These are phyloP conservation scores for Cyclospora cayetanensis DNA, from an alignment of 169 alveolate species.

Conservation along the genomic window DNA sequence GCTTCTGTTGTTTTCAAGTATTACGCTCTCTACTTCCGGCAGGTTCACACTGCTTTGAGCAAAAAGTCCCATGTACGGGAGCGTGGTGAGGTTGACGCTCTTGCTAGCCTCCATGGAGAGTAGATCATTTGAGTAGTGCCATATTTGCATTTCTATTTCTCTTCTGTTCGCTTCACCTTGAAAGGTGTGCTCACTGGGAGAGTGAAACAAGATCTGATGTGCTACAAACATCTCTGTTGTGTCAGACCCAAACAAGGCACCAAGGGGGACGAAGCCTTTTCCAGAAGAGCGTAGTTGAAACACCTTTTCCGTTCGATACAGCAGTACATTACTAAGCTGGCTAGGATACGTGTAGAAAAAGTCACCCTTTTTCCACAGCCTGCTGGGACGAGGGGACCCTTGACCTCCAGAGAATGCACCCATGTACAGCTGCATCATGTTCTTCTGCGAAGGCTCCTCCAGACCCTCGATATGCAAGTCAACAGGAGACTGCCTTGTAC, in stretches of 20 bases:
- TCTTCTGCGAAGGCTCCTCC: conserved; percentile 74
- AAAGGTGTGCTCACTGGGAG: conserved; percentile 90
- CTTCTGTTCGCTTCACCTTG: conserved; percentile 87
- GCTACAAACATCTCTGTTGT: conserved; percentile 83
- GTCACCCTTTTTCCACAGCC: conserved; percentile 85
- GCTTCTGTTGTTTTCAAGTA: neutral
- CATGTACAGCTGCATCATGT: conserved; percentile 77
- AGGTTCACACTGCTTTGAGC: conserved; percentile 69
- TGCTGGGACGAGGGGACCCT: conserved; percentile 62
- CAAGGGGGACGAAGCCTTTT: conserved; percentile 77
- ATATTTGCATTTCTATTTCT: conserved; percentile 87
- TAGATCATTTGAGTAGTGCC: conserved; percentile 84
- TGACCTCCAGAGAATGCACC: conserved; percentile 75
- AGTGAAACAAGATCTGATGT: conserved; percentile 84
- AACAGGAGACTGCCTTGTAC: conserved; percentile 85
- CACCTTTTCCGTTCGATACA: conserved; percentile 80
- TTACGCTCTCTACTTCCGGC: conserved; percentile 68
- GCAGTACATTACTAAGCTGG: conserved; percentile 76
- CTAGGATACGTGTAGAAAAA: conserved; percentile 82
- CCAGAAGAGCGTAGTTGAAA: conserved; percentile 81
- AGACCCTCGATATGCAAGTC: conserved; percentile 83
- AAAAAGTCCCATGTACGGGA: conserved; percentile 65
- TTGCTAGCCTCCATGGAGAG: conserved; percentile 61
- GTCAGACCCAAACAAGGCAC: conserved; percentile 86
- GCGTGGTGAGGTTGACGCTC: conserved; percentile 64